A percentile compares a stretch with the other conserved stretches of the same genome.
These are phyloP conservation scores for Schrenkiella parvula DNA, from an alignment of 345 rosid species.

Conservation along the genomic window DNA sequence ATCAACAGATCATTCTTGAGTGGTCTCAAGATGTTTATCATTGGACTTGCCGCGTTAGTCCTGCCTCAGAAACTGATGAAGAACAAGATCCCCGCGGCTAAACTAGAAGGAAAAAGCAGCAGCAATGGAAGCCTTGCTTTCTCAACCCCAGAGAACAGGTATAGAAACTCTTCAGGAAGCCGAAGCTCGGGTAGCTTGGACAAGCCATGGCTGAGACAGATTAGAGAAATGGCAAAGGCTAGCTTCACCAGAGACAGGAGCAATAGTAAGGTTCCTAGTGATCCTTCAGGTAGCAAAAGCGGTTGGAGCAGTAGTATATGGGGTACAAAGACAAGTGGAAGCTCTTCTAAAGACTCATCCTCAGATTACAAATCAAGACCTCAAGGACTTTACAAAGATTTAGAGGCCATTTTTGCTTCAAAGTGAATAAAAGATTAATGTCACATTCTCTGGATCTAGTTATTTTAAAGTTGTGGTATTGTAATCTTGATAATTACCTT, in stretches of 20 bases:
- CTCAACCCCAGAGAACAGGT: slow-evolving; percentile 43
- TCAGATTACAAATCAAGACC: slow-evolving; percentile 54
- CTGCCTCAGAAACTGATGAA: slow-evolving; percentile 47
- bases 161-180: slow-evolving; percentile 47
- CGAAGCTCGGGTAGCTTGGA: slow-evolving; percentile 60
- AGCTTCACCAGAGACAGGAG: slow-evolving; percentile 65
- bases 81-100: slow-evolving; percentile 40
- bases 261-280: slow-evolving; percentile 42
- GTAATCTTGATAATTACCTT: not conserved
- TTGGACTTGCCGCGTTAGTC: slow-evolving; percentile 54
- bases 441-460: not conserved
- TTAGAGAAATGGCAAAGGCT: slow-evolving; percentile 73
- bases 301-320: slow-evolving; percentile 75
- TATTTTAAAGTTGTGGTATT: not conserved
- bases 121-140: slow-evolving; percentile 9
- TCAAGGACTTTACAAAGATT: slow-evolving; percentile 62
- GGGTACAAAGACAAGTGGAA: slow-evolving; percentile 58
- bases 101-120: slow-evolving; percentile 28
- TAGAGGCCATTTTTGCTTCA: slow-evolving; percentile 82
- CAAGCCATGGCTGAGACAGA: slow-evolving; percentile 68
- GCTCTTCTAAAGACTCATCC: slow-evolving; percentile 49
- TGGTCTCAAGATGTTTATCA: slow-evolving; percentile 59
- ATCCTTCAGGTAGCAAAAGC: slow-evolving; percentile 66
- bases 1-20: slow-evolving; percentile 41
- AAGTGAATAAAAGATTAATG: slow-evolving; percentile 31